Evolutionary conservation across 768 basidiomycete species (phyloP), one percentile per base, ranked within the genome.

Genomic region (Coprinellus micaceus): DNA sequence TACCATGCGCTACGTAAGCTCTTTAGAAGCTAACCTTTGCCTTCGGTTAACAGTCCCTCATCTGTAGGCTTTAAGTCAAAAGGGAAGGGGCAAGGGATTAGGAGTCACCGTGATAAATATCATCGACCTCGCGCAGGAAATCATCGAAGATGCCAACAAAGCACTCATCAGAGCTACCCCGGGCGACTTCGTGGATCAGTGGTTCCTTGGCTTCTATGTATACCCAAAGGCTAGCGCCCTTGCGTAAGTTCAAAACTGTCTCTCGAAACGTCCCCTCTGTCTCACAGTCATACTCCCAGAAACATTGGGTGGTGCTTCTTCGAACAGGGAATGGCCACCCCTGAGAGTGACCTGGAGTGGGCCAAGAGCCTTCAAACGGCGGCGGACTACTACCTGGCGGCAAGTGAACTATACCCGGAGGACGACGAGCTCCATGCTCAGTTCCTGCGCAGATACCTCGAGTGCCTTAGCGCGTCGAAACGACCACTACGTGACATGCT

Each of bases 401-500:
- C 53, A 12, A 40, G 4, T 5, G 22, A 43, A 13, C 4, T 15
- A 12, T 54, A 54, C 41, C 25, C 53, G 12, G n/a, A 26, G 13
- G 53, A 54, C 53, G 53, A 54, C n/a, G 53, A 54, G 33, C 40
- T n/a, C 24, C 40, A 33, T 15, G 13, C 41, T 17, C 43, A 54
- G 10, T 54, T 54, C 41, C 41, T 54, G 4, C 53, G 53, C 7
- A 28, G 28, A 24, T 25, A 21, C 26, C 21, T 54, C 4, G 53
- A 54, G 5, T 54, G 53, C 28, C 53, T 54, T 15, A 26, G 10
- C 40, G 29, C 13, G 7, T 19, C 25, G 15, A 22, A 45, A 4
- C 17, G 22, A 9, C 53, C 53, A 3, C 21, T 54, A 5, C 5
- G 19, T 15, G 40, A 45, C 15, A 29, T 45, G 15, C 53, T 54